phyloP scores from a whole-genome alignment of 2,329 filamentous ascomycete species.

The Aspergillus quadricinctus region DNA sequence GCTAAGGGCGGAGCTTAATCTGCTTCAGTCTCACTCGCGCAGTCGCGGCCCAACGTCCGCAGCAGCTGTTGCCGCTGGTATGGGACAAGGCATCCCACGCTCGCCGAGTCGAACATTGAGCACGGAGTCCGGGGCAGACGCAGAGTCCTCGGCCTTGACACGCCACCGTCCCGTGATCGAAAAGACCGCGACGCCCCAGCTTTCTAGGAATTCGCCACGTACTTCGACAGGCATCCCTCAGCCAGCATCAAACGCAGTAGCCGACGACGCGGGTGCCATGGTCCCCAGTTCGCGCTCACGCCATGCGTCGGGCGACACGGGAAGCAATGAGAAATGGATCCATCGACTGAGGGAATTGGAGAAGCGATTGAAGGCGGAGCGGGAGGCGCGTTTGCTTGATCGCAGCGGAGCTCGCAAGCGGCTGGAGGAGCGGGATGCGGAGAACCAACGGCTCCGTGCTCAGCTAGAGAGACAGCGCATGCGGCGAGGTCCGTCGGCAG shows the following conservation, averaged over 20 bases:
- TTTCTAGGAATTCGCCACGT: constrained; percentile 26
- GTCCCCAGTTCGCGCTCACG: constrained; percentile 21
- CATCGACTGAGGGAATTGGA: constrained; percentile 83
- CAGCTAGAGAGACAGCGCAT: constrained; percentile 58
- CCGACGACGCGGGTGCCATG: constrained; percentile 25
- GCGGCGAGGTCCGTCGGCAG: constrained; percentile 28
- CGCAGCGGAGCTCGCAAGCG: constrained; percentile 76
- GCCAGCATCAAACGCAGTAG: constrained; percentile 28
- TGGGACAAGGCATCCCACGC: constrained; percentile 33
- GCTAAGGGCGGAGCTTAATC: constrained; percentile 60
- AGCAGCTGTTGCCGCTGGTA: constrained; percentile 34
- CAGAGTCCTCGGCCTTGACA: constrained; percentile 47
- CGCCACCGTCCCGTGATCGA: constrained; percentile 54
- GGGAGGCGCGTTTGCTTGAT: constrained; percentile 81
- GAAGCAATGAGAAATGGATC: constrained; percentile 71
- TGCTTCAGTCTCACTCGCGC: constrained; percentile 63
- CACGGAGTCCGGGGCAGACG: constrained; percentile 22
- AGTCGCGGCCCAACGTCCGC: constrained; percentile 46
- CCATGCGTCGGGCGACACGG: constrained; percentile 22
- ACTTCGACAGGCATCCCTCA: constrained; percentile 32
- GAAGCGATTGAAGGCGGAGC: constrained; percentile 79
- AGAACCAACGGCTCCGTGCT: constrained; percentile 66
- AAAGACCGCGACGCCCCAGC: constrained; percentile 23
- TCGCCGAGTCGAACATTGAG: constrained; percentile 17
- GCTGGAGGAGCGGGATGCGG: constrained; percentile 68